These are phyloP conservation scores for Diplocarpon rosae DNA, from an alignment of 2,329 filamentous ascomycete species.

Conservation along the genomic window DNA sequence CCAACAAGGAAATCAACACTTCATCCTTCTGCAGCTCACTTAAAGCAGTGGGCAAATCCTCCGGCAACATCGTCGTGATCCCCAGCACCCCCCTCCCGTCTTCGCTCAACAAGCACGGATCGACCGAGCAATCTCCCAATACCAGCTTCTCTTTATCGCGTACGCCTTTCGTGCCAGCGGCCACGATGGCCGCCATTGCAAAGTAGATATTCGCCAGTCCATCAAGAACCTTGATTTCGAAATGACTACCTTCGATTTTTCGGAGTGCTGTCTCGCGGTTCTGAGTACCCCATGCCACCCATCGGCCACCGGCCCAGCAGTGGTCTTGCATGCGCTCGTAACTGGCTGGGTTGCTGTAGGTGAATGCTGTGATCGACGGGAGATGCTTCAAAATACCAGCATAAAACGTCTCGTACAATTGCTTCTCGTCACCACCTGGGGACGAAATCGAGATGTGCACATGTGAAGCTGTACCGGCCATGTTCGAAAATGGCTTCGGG, in stretches of 20 bases:
- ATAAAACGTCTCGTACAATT: conserved; percentile 55
- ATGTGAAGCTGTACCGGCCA: conserved; percentile 56
- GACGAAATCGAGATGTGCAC: conserved; percentile 55
- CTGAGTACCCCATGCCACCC: conserved; percentile 71
- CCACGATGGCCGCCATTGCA: conserved; percentile 49
- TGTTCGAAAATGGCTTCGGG: conserved; percentile 51
- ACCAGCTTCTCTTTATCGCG: conserved; percentile 31
- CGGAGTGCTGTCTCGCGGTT: conserved; percentile 68
- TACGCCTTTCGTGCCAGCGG: conserved; percentile 48
- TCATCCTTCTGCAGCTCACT: conserved; percentile 37
- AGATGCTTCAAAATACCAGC: conserved; percentile 59
- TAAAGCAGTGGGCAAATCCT: conserved; percentile 43
- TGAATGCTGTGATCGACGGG: conserved; percentile 56
- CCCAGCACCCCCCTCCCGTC: conserved; percentile 40
- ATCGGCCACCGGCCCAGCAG: conserved; percentile 68
- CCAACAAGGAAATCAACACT: conserved; percentile 36
- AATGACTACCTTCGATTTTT: conserved; percentile 54
- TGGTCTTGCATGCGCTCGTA: conserved; percentile 60
- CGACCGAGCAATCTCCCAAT: conserved; percentile 42
- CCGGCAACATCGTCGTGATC: conserved; percentile 43
- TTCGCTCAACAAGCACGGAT: conserved; percentile 40
- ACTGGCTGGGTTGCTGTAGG: conserved; percentile 51
- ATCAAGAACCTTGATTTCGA: conserved; percentile 72
- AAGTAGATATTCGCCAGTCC: conserved; percentile 72
- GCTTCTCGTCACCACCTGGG: conserved; percentile 21